These are phyloP conservation scores for Physcomitrellopsis africana DNA, from an alignment of 225 moss, liverwort and hornwort genomes.

Conservation along the genomic window DNA sequence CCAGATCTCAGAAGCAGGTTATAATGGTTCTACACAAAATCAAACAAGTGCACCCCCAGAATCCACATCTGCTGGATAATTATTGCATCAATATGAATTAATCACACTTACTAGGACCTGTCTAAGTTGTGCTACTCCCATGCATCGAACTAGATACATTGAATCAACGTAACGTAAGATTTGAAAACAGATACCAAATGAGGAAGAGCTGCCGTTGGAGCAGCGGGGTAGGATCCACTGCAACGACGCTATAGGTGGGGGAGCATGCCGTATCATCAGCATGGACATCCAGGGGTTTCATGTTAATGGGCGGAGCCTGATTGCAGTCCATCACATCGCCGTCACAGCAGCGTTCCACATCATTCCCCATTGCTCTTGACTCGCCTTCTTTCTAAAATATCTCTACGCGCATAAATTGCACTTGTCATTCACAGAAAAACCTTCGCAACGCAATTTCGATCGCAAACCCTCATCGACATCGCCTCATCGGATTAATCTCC, in stretches of 20 bases:
- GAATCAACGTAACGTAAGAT: too few relatives aligned
- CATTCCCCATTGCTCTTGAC: conserved; percentile 26
- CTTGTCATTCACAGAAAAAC: not conserved
- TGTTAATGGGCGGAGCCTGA: conserved; percentile 34
- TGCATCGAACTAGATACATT: not conserved
- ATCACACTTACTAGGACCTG: not conserved
- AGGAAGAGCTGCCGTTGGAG: conserved; percentile 48
- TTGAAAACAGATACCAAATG: conserved; percentile 37
- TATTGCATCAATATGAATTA: too few relatives aligned
- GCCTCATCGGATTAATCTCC: not conserved
- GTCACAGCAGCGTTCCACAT: not conserved
- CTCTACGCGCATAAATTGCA: not conserved
- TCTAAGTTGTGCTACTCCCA: not conserved
- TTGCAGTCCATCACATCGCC: conserved; percentile 26
- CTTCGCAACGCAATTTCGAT: not conserved
- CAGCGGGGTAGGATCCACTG: conserved; percentile 39
- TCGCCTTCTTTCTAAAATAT: not conserved
- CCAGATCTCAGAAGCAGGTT: not conserved
- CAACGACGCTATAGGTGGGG: not conserved
- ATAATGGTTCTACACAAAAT: not conserved
- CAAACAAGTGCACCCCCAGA: too few relatives aligned
- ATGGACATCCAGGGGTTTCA: conserved; percentile 38
- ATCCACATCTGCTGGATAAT: too few relatives aligned
- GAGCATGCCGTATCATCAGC: conserved; percentile 14
- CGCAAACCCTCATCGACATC: not conserved